Evolutionary conservation across 2,329 filamentous ascomycete genomes (phyloP).

Genomic region (Helotiales sp.): DNA sequence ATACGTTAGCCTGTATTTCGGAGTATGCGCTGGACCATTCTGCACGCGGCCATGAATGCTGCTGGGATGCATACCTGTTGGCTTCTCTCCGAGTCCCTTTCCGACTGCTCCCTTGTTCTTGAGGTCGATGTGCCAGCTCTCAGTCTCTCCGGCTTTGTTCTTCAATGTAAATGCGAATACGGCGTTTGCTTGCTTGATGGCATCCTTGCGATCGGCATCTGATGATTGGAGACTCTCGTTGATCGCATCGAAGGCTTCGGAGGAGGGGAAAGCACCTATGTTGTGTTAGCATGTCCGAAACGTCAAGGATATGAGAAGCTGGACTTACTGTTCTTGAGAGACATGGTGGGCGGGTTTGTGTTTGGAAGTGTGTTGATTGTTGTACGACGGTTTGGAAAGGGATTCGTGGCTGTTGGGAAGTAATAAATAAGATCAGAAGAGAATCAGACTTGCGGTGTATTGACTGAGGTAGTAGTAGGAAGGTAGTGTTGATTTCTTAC

Average conservation of each 20-base stretch:
- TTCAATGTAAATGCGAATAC: conserved; percentile 93
- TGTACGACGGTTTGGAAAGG: not conserved
- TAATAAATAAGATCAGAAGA: not conserved
- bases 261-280: conserved; percentile 83
- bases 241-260: conserved; percentile 89
- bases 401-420: not conserved
- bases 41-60: too few relatives aligned
- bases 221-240: conserved; percentile 69
- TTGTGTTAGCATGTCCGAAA: conserved; percentile 15
- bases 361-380: not conserved
- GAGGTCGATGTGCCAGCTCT: conserved; percentile 94
- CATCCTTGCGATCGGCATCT: conserved; percentile 79
- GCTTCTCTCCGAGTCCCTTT: conserved; percentile 79
- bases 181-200: conserved; percentile 85
- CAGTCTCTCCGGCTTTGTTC: conserved; percentile 79
- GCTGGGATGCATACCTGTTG: conserved; percentile 71
- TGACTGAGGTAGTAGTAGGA: not conserved
- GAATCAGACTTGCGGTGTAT: not conserved
- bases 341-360: conserved; percentile 53
- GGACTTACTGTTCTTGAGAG: conserved; percentile 71
- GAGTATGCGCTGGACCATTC: too few relatives aligned
- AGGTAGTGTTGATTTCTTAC: not conserved
- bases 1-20: conserved; percentile 12
- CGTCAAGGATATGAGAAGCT: not conserved
- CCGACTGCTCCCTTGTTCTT: conserved; percentile 86